Percentiles rank a stretch among this genome's conserved stretches.
Conservation (phyloP, 1,139 yeast species). For the Kluyveromyces sp. region DNA sequence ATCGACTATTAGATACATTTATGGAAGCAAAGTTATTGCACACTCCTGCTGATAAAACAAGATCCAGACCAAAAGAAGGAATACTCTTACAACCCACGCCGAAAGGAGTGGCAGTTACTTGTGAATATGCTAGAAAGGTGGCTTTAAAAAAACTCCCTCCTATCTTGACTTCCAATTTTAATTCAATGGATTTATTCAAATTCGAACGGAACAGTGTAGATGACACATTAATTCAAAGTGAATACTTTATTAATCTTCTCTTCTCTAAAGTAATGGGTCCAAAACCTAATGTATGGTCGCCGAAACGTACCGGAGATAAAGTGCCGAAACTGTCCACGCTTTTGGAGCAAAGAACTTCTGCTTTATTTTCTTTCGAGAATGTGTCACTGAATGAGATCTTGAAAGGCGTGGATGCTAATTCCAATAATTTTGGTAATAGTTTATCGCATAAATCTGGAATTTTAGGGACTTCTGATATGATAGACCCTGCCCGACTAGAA, state of each 20-base stretch:
- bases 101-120: slow-evolving; percentile 72
- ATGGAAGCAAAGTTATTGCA: slow-evolving; percentile 65
- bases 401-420: not conserved
- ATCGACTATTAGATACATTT: slow-evolving; percentile 44
- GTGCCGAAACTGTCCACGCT: slow-evolving; percentile 31
- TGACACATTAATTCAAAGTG: slow-evolving; percentile 59
- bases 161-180: slow-evolving; percentile 47
- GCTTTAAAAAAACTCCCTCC: slow-evolving; percentile 45
- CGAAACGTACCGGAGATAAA: slow-evolving; percentile 40
- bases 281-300: slow-evolving; percentile 61
- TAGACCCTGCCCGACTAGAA: slow-evolving; percentile 10
- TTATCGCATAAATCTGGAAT: not conserved
- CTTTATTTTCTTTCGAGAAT: slow-evolving; percentile 23
- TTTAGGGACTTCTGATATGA: too few species aligned
- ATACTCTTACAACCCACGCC: slow-evolving; percentile 76
- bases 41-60: slow-evolving; percentile 67
- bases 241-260: slow-evolving; percentile 55
- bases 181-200: slow-evolving; percentile 62
- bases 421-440: not conserved
- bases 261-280: slow-evolving; percentile 61
- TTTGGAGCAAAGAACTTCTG: slow-evolving; percentile 25
- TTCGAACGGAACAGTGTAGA: slow-evolving; percentile 60
- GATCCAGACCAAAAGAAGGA: slow-evolving; percentile 37
- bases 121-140: slow-evolving; percentile 47
- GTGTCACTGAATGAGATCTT: slow-evolving; percentile 7